Conservation (phyloP, 345 rosid species). For the Fremontodendron californicum region DNA sequence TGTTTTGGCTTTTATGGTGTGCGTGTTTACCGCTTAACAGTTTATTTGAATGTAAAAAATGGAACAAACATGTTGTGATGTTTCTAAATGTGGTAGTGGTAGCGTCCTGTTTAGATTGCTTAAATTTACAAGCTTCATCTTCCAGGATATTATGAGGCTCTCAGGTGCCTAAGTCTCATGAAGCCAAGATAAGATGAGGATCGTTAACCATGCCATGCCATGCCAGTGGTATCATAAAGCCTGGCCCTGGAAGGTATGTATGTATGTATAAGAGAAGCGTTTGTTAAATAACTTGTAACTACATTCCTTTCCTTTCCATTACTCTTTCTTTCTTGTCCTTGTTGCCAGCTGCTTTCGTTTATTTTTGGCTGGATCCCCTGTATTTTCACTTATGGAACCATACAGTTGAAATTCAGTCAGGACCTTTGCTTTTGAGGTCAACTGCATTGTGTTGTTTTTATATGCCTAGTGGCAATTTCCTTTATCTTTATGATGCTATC, state of each 20-base stretch:
- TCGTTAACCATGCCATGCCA: slow-evolving; percentile 55
- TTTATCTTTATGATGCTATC: neutral
- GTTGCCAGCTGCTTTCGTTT: neutral
- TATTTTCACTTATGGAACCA: neutral
- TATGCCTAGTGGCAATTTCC: neutral
- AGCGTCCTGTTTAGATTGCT: neutral
- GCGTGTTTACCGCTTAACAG: neutral
- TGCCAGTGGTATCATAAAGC: neutral
- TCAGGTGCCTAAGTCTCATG: slow-evolving; percentile 30
- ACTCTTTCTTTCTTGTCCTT: neutral
- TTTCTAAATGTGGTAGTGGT: neutral
- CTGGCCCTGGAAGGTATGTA: too few relatives aligned
- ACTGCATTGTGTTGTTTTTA: too few relatives aligned
- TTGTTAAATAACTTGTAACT: neutral
- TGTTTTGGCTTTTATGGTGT: neutral
- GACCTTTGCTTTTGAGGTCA: neutral
- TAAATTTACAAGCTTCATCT: slow-evolving; percentile 2
- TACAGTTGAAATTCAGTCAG: neutral
- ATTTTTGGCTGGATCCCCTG: neutral
- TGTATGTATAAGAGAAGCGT: slow-evolving; percentile 24
- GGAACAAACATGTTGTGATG: neutral
- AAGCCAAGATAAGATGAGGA: slow-evolving; percentile 50
- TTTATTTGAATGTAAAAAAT: neutral
- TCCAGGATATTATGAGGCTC: slow-evolving; percentile 41
- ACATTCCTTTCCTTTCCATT: neutral